Conservation (phyloP, 306 rosid species). For the Rosa rugosa region DNA sequence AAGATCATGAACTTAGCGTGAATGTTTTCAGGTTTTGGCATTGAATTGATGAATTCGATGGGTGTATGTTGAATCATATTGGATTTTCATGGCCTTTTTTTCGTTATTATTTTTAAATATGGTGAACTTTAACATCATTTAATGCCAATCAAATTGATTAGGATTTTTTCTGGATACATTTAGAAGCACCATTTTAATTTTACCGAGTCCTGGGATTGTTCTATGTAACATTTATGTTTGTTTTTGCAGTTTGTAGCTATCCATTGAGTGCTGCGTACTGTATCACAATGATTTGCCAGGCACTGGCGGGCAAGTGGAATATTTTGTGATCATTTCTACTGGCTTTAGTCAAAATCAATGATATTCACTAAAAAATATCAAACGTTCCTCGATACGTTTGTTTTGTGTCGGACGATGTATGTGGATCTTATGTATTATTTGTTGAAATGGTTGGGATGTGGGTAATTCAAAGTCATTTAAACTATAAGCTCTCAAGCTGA, state of each 20-base stretch:
- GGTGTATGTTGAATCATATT: not conserved
- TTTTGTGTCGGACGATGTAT: not conserved
- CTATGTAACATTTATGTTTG: no score
- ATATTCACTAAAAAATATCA: not conserved
- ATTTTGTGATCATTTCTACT: slow-evolving; percentile 36
- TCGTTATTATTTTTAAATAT: not conserved
- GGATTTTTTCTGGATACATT: not conserved
- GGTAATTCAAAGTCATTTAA: not conserved
- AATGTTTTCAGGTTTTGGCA: not conserved
- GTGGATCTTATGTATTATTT: not conserved
- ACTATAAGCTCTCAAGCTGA: not conserved
- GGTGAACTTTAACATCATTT: not conserved
- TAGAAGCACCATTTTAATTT: not conserved
- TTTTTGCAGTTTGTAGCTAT: slow-evolving; percentile 59
- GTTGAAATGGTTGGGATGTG: not conserved
- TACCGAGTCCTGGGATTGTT: not conserved
- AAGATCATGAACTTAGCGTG: not conserved
- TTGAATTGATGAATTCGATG: no score
- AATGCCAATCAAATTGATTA: not conserved
- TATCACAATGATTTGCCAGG: slow-evolving; percentile 51
- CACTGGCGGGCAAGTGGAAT: slow-evolving; percentile 60
- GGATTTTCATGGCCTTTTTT: not conserved
- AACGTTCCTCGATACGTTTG: not conserved
- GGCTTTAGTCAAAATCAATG: not conserved
- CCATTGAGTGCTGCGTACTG: slow-evolving; percentile 77